These are phyloP conservation scores for Antitrichia curtipendula DNA, from an alignment of 225 moss, liverwort and hornwort genomes.

Conservation along the genomic window DNA sequence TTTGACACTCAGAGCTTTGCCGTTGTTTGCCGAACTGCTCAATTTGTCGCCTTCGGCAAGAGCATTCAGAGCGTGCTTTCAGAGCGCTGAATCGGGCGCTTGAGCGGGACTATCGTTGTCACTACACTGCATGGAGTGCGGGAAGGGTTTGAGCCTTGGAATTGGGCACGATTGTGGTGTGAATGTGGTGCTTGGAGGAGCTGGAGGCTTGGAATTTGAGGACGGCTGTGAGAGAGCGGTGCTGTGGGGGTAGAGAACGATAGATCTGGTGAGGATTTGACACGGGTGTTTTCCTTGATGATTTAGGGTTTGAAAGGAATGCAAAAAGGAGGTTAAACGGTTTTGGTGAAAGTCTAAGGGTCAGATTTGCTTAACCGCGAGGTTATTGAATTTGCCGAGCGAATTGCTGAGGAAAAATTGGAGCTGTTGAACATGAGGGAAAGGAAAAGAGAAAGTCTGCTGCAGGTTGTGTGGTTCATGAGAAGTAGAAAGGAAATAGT, in stretches of 20 bases:
- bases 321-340: neutral
- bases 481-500: slow-evolving; percentile 10
- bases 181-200: neutral
- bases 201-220: neutral
- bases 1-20: neutral
- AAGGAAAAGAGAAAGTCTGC: neutral
- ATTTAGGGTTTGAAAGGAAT: neutral
- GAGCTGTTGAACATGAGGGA: slow-evolving; percentile 7
- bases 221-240: slow-evolving; percentile 8
- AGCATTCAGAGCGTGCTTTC: neutral
- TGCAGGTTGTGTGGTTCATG: slow-evolving; percentile 26
- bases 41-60: neutral
- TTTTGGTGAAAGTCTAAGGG: neutral
- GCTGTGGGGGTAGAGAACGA: neutral
- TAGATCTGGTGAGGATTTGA: slow-evolving; percentile 17
- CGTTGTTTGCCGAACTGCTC: neutral
- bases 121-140: neutral
- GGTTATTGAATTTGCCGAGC: neutral
- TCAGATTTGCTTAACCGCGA: neutral
- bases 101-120: neutral
- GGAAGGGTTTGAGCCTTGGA: neutral
- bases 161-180: neutral
- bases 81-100: neutral
- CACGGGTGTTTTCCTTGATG: neutral
- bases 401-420: neutral